Base-by-base conservation (phyloP, 2,329 filamentous ascomycete genomes). In the Eurotiales sp. region DNA sequence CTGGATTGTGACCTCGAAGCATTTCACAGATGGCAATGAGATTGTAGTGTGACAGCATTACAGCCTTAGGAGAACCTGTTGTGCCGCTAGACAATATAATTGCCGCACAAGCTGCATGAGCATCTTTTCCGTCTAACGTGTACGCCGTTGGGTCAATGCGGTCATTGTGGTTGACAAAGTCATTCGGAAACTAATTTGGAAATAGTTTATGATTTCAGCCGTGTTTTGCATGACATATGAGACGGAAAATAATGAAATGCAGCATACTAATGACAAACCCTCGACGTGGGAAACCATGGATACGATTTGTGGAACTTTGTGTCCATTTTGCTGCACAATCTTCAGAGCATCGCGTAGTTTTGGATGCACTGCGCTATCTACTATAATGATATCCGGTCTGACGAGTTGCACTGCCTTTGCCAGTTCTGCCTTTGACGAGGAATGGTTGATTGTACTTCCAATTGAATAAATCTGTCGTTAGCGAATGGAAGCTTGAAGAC, bases 401-500 rank as follows among this genome's bases (percentile, higher is more conserved):
- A 39, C 36, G 19, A 19, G 8, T 21, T 39, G 15, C 2, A 59
- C 32, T 14, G 54, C 57, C 21, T 56, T 53, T 8, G 47, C 36
- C 3, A 59, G 40, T 36, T 59, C 57, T 6, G 51, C 29, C 0
- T 41, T 32, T 6, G 49, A 42, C 8, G 47, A 45, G 1, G 46
- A 46, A 27, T 59, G 46, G 36, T 59, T 59, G 47, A 59, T 56
- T 11, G 50, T 45, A 32, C 55, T 58, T 12, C n/a, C n/a, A n/a
- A n/a, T n/a, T 27, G 25, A 27, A 27, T 27, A 27, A n/a, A n/a
- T n/a, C n/a, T n/a, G n/a, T n/a, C n/a, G n/a, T n/a, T n/a, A n/a
- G n/a, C n/a, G n/a, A n/a, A n/a, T n/a, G n/a, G n/a, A n/a, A n/a
- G n/a, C n/a, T n/a, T n/a, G n/a, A n/a, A n/a, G n/a, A n/a, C n/a